Conservation (phyloP, 2,329 filamentous ascomycete species). For the Fusarium coffeatum region DNA sequence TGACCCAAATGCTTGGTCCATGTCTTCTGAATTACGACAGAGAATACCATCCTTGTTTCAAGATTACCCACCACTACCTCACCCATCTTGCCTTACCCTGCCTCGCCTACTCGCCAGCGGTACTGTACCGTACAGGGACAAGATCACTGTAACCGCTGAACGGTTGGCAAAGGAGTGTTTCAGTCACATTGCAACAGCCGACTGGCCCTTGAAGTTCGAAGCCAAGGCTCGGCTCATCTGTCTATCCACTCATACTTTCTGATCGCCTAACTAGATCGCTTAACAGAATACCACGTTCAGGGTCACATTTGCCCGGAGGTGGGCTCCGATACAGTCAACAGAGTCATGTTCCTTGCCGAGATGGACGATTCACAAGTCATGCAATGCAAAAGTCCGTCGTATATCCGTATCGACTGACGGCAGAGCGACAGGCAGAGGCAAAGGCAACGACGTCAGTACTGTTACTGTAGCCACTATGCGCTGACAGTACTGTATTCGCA, state of each 20-base stretch:
- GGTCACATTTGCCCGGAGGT: conserved; percentile 19
- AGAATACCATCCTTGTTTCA: conserved; percentile 23
- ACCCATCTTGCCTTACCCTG: background rate
- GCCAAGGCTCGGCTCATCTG: conserved; percentile 6
- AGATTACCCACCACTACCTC: conserved; percentile 1
- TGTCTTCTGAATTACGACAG: conserved; percentile 17
- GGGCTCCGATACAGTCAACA: conserved; percentile 10
- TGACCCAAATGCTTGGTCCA: conserved; percentile 16
- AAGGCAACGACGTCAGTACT: background rate
- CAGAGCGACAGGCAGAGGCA: background rate
- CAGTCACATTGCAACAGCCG: conserved; percentile 17
- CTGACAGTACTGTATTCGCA: background rate
- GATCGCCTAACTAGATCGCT: conserved; percentile 8
- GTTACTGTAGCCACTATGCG: conserved; percentile 16
- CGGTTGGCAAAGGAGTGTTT: conserved; percentile 21
- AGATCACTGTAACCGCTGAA: conserved; percentile 3
- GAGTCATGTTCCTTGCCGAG: conserved; percentile 18
- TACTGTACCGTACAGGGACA: background rate
- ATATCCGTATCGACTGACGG: background rate
- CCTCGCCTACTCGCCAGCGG: conserved; percentile 3
- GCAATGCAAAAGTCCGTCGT: background rate
- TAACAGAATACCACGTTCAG: conserved; percentile 12
- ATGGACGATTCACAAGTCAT: conserved; percentile 14
- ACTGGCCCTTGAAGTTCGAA: background rate
- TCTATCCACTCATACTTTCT: background rate